phyloP scores from a whole-genome alignment of 805 yeast species.

The Maudiozyma barnettii region DNA sequence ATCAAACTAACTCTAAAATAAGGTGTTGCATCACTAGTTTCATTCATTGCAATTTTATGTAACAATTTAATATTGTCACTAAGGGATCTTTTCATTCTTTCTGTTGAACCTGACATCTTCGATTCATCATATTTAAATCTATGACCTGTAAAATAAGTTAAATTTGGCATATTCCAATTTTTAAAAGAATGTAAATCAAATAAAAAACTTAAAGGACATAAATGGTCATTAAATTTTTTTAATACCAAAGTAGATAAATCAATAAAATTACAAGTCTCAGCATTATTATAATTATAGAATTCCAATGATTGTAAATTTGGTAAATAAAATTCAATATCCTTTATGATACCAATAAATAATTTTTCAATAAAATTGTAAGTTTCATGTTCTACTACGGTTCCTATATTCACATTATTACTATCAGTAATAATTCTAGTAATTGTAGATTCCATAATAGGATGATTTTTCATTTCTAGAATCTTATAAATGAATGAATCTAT shows the following conservation, averaged over 20 bases:
- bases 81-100: constrained; percentile 6
- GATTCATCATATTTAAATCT: constrained; percentile 18
- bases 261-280: constrained; percentile 16
- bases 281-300: constrained; percentile 8
- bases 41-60: constrained; percentile 12
- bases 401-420: background rate
- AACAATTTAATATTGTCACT: constrained; percentile 11
- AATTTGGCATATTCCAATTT: constrained; percentile 19
- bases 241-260: constrained; percentile 14
- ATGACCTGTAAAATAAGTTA: constrained; percentile 19
- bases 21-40: constrained; percentile 19
- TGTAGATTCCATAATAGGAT: background rate
- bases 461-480: constrained; percentile 5
- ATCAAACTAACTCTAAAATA: constrained; percentile 17
- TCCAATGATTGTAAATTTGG: constrained; percentile 10
- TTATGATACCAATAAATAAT: constrained; percentile 8
- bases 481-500: constrained; percentile 15
- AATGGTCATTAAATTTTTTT: constrained; percentile 7
- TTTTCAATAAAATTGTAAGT: constrained; percentile 3
- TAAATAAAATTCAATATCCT: constrained; percentile 5
- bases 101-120: constrained; percentile 9
- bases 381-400: background rate
- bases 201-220: constrained; percentile 8
- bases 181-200: constrained; percentile 20
- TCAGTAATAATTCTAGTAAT: background rate